Evolutionary conservation across 768 basidiomycete genomes (phyloP), one percentile per base, ranked within the genome.

Genomic region (Mycena sanguinolenta): DNA sequence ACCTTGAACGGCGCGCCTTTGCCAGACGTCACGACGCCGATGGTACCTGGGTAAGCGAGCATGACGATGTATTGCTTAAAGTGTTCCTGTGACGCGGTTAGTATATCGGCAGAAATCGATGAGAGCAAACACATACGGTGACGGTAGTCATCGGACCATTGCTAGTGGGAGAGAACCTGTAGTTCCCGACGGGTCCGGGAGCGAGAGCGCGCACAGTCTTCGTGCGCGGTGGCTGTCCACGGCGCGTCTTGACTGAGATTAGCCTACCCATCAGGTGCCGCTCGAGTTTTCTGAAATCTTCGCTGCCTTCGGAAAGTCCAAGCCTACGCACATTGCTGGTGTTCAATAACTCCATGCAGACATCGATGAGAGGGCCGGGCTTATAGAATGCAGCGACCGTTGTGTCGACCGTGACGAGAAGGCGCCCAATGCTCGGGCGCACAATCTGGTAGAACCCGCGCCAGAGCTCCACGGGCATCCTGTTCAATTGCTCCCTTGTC

Each of bases 371-470:
- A 1, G 64, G 61, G 3, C 75, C 73, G 14, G 46, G 23, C 58
- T 19, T 34, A 46, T 78, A 84, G 83, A 83, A 72, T 2, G 80
- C 71, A 1, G 81, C 75, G 10, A 81, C 80, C 10, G 83, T 79
- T 0, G 75, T 79, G 57, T 84, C 83, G 0, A 83, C 73, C 36
- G 83, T 83, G 0, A 83, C 77, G 3, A 80, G 58, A 1, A 84
- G 71, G 8, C 75, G 39, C 3, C 74, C 73, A 2, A 74, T 54
- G 21, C 76, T 74, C 2, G 82, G 82, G 7, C 82, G 81, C 60
- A 83, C 82, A n/a, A 79, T 79, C 80, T 83, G 82, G 62, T 76
- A 82, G 58, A 72, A 83, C 0, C 82, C 82, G 4, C 79, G 81
- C 62, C 82, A 76, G 1, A 84, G 49, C 19, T 81, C 79, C 1